phyloP scores from a whole-genome alignment of 2,329 filamentous ascomycete genomes.

The Aspergillus pseudonomiae region DNA sequence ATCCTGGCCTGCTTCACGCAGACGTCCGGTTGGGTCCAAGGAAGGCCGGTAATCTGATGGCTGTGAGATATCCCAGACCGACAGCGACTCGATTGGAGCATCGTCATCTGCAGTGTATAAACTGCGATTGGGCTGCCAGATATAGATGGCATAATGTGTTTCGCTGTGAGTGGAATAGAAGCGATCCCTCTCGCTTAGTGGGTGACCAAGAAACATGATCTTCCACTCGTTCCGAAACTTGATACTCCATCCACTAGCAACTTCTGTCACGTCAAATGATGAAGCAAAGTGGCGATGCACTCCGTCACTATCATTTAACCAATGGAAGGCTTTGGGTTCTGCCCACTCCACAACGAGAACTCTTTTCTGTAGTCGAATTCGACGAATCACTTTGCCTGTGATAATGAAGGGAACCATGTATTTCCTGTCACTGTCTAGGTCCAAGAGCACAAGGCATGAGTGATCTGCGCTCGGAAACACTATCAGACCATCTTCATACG shows the following conservation, averaged over 20 bases:
- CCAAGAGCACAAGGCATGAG: conserved; percentile 49
- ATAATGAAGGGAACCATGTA: conserved; percentile 56
- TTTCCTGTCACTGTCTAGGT: conserved; percentile 52
- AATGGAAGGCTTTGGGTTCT: conserved; percentile 55
- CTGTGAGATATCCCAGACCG: conserved; percentile 62
- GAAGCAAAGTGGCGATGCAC: conserved; percentile 64
- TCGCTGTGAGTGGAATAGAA: conserved; percentile 64
- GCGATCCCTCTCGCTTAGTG: conserved; percentile 59
- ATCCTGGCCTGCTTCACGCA: conserved; percentile 36
- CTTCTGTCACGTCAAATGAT: conserved; percentile 54
- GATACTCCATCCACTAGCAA: conserved; percentile 45
- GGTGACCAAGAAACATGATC: conserved; percentile 60
- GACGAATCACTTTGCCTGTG: conserved; percentile 54
- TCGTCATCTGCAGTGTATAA: conserved; percentile 58
- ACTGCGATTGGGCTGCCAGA: conserved; percentile 62
- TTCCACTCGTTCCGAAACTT: conserved; percentile 63
- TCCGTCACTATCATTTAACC: conserved; percentile 54
- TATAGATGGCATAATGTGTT: conserved; percentile 64
- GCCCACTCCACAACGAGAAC: conserved; percentile 69
- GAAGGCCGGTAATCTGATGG: conserved; percentile 55
- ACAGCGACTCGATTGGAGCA: conserved; percentile 60
- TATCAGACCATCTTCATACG: conserved; percentile 59
- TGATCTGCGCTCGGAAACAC: conserved; percentile 52
- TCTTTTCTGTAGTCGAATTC: conserved; percentile 56
- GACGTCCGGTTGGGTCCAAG: conserved; percentile 49